Percentiles rank a stretch among this genome's conserved stretches.
These are phyloP conservation scores for Triticum aestivum DNA, from an alignment of 176 grass and related monocot genomes.

Conservation along the genomic window IWGSC_CS_RefSeq_v2.1 NC_057803.1:557686198-557686697, in stretches of 20 bases:
- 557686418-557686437: background rate
- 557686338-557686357: constrained; percentile 62
- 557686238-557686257: constrained; percentile 78
- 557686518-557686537: constrained; percentile 54
- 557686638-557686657: constrained; percentile 37
- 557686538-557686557: constrained; percentile 74
- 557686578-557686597: constrained; percentile 94
- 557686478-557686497: constrained; percentile 67
- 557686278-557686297: constrained; percentile 77
- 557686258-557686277: constrained; percentile 94
- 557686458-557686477: background rate
- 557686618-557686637: constrained; percentile 62
- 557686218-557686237: constrained; percentile 62
- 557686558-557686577: constrained; percentile 56
- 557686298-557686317: constrained; percentile 88
- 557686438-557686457: background rate
- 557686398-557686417: constrained; percentile 42
- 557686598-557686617: constrained; percentile 91
- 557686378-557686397: constrained; percentile 54
- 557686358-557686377: constrained; percentile 28
- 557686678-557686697: background rate
- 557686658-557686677: constrained; percentile 7
- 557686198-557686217: constrained; percentile 71
- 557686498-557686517: constrained; percentile 49
- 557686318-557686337: constrained; percentile 80